Evolutionary conservation across 108 stramenopile genomes (phyloP).

Genomic region (Aurantiochytrium sp.): DNA sequence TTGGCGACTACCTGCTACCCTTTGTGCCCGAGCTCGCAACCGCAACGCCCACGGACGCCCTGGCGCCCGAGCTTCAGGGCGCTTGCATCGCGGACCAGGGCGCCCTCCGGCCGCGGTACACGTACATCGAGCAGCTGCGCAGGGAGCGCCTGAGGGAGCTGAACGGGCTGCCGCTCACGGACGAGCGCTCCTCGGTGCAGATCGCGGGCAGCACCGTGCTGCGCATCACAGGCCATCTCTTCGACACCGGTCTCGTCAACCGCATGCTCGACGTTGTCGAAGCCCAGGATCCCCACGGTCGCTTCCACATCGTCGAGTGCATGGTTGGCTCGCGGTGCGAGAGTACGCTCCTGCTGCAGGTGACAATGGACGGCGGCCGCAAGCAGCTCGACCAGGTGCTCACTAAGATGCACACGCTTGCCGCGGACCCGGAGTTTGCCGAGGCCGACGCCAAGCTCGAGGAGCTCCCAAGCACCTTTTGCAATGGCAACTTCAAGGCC

Average conservation of each 20-base stretch:
- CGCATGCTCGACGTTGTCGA: constrained; percentile 70
- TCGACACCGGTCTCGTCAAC: constrained; percentile 81
- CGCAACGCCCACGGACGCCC: background rate
- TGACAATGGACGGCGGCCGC: constrained; percentile 19
- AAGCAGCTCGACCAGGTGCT: background rate
- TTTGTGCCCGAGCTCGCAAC: constrained; percentile 48
- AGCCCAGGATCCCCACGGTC: background rate
- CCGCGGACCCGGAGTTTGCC: background rate
- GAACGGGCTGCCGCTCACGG: background rate
- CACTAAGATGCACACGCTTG: background rate
- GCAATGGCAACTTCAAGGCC: constrained; percentile 27
- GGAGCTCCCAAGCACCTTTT: background rate
- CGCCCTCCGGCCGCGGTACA: constrained; percentile 31
- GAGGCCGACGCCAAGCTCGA: background rate
- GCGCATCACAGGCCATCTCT: constrained; percentile 48
- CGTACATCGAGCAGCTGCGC: constrained; percentile 58
- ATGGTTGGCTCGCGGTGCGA: constrained; percentile 39
- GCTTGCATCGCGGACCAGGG: constrained; percentile 26
- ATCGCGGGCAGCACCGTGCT: background rate
- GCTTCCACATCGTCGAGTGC: constrained; percentile 55
- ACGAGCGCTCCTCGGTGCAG: background rate
- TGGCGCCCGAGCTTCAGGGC: constrained; percentile 9
- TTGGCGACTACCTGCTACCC: constrained; percentile 70
- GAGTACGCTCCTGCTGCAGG: background rate
- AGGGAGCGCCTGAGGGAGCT: constrained; percentile 12